Base-by-base conservation (phyloP, 23 red algal species). In the Gracilaria domingensis region DNA sequence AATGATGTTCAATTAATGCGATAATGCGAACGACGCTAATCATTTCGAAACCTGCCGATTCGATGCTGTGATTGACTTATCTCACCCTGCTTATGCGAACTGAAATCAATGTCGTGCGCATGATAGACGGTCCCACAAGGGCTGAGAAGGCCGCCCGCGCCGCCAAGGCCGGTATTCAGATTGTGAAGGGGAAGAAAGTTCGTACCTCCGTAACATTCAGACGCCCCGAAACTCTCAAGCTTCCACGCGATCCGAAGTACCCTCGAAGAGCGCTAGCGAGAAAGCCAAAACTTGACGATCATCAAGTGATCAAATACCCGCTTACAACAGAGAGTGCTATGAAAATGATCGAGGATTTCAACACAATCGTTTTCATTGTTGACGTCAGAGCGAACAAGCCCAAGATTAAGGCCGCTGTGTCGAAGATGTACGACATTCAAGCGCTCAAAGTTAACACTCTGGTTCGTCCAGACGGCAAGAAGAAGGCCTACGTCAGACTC, bases 331-430 rank as follows among this genome's bases (percentile, higher is more conserved):
- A 99, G 82, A 92, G 88, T 23, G 97, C 97, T 13, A 99, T 99
- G 91, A 99, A 96, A 86, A 92, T 95, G 89, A 99, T 99, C 33
- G 97, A 99, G 59, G 92, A 99, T 66, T n/a, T 96, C 71, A 99
- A 99, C 81, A 99, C 97, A 67, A 88, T 99, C 40, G 97, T 99
- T 33, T 99, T 99, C 70, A 95, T 99, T 59, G 94, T 96, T 25
- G 97, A 99, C 80, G 89, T 99, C 59, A 67, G 93, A 55, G 90
- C 94, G 6, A 93, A 93, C 76, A 99, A 99, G 78, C 97, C 86
- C 18, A 94, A 96, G 80, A 99, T 99, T 67, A 87, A 84, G 67
- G 84, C 93, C 17, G 94, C 97, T 17, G 86, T 99, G 29, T 73
- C 67, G 38, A 95, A 96, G 73, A 95, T 96, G 86, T 99, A 99